Percentiles rank a stretch among this genome's conserved stretches.
phyloP scores from a whole-genome alignment of 306 rosid genomes.

The Geum urbanum region DNA sequence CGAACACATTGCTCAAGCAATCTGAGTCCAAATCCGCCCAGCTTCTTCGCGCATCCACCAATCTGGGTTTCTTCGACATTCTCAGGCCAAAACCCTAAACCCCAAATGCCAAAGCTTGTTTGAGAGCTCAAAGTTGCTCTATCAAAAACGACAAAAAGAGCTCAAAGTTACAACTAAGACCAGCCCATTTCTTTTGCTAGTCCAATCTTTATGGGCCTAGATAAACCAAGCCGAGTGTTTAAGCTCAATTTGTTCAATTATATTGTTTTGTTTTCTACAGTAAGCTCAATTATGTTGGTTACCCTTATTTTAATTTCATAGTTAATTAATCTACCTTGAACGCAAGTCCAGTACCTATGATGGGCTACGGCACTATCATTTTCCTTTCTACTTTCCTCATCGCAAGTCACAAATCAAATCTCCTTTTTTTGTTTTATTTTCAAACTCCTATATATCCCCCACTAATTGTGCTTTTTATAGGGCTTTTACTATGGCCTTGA shows the following conservation, averaged over 20 bases:
- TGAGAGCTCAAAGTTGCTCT: too few relatives aligned
- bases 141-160: too few relatives aligned
- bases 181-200: neutral
- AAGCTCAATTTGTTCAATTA: too few relatives aligned
- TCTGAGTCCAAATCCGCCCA: too few relatives aligned
- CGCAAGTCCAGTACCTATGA: constrained; percentile 19
- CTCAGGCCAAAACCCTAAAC: too few relatives aligned
- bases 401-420: constrained; percentile 5
- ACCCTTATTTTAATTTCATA: constrained; percentile 18
- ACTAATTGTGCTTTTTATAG: constrained; percentile 21
- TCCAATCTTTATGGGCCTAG: neutral
- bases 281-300: neutral
- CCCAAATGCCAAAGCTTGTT: too few relatives aligned
- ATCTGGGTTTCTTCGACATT: too few relatives aligned
- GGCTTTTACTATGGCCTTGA: constrained; percentile 18
- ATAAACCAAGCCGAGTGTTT: too few relatives aligned
- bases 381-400: neutral
- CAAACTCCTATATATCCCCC: constrained; percentile 29
- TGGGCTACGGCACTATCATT: constrained; percentile 39
- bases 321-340: constrained; percentile 17
- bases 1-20: too few relatives aligned
- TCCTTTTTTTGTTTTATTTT: neutral
- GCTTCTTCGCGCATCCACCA: too few relatives aligned
- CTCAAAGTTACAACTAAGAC: too few relatives aligned
- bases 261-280: too few relatives aligned